A percentile compares a stretch with the other conserved stretches of the same genome.
Conservation (phyloP, 257 asterid genomes). For the Nicotiana paniculata region DNA sequence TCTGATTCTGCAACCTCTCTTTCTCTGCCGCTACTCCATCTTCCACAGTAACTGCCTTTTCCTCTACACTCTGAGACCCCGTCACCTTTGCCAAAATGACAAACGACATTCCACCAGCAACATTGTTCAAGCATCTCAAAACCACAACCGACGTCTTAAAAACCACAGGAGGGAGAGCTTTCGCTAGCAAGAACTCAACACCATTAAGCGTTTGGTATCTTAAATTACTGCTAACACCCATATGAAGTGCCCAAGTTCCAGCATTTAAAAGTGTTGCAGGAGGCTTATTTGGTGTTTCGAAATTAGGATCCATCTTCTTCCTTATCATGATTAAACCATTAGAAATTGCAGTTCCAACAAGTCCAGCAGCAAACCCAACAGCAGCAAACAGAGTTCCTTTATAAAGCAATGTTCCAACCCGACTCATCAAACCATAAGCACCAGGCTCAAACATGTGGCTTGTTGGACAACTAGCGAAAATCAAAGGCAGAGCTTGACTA, state of each 20-base stretch:
- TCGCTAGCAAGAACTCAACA: constrained; percentile 60
- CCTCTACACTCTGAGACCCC: constrained; percentile 62
- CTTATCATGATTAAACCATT: constrained; percentile 67
- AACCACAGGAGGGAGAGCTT: constrained; percentile 46
- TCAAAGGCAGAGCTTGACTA: constrained; percentile 43
- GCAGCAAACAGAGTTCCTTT: constrained; percentile 73
- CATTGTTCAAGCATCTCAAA: constrained; percentile 75
- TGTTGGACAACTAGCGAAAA: constrained; percentile 63
- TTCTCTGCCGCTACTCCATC: constrained; percentile 29
- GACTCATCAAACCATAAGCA: constrained; percentile 35
- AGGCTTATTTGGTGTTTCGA: constrained; percentile 80
- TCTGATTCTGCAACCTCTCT: constrained; percentile 33
- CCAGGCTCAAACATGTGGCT: constrained; percentile 96
- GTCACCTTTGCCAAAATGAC: constrained; percentile 81
- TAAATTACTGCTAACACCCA: constrained; percentile 79
- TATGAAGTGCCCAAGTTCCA: constrained; percentile 79
- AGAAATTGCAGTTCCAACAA: constrained; percentile 75
- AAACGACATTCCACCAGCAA: constrained; percentile 83
- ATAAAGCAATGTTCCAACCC: constrained; percentile 71
- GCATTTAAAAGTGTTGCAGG: constrained; percentile 77
- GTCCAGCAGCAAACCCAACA: constrained; percentile 84
- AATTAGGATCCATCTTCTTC: constrained; percentile 79
- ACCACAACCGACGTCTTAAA: constrained; percentile 69
- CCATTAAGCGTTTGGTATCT: constrained; percentile 88
- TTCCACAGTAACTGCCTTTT: constrained; percentile 13